Percentiles rank a stretch among this genome's conserved stretches.
phyloP scores from a whole-genome alignment of 2,329 filamentous ascomycete species.

The Coccinonectria pachysandricola region DNA sequence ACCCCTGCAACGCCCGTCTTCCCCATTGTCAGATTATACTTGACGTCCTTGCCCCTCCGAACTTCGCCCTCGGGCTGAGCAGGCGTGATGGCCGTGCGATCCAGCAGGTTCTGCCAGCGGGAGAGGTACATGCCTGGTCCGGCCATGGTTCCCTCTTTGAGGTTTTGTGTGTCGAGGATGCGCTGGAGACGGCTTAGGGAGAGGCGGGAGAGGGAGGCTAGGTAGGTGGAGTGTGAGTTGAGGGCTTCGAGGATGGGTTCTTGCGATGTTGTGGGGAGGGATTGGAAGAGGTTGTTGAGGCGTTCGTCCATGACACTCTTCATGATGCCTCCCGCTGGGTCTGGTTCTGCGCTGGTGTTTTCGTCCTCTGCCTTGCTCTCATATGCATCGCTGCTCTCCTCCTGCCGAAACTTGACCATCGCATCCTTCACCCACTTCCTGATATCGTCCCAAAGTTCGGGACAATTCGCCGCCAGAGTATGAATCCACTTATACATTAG shows the following conservation, averaged over 20 bases:
- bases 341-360: conserved; percentile 1
- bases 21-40: conserved; percentile 30
- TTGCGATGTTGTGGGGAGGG: conserved; percentile 38
- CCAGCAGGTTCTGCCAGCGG: conserved; percentile 61
- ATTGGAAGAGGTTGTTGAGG: conserved; percentile 32
- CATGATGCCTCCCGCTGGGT: conserved; percentile 1
- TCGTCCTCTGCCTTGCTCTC: not conserved
- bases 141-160: conserved; percentile 27
- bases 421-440: conserved; percentile 49
- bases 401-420: conserved; percentile 42
- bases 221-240: conserved; percentile 51
- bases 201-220: conserved; percentile 41
- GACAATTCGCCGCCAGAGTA: conserved; percentile 56
- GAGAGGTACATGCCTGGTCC: conserved; percentile 65
- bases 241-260: conserved; percentile 38
- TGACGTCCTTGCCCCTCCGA: conserved; percentile 43
- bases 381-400: conserved; percentile 2
- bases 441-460: conserved; percentile 53
- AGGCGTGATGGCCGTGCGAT: conserved; percentile 60
- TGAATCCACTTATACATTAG: conserved; percentile 62
- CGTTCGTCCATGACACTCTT: conserved; percentile 28
- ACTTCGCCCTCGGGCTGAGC: conserved; percentile 39
- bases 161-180: conserved; percentile 36
- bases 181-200: conserved; percentile 46
- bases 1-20: conserved; percentile 29